These are phyloP conservation scores for Ogataea nakhonphanomensis DNA, from an alignment of 805 yeast species.

Conservation along the genomic window DNA sequence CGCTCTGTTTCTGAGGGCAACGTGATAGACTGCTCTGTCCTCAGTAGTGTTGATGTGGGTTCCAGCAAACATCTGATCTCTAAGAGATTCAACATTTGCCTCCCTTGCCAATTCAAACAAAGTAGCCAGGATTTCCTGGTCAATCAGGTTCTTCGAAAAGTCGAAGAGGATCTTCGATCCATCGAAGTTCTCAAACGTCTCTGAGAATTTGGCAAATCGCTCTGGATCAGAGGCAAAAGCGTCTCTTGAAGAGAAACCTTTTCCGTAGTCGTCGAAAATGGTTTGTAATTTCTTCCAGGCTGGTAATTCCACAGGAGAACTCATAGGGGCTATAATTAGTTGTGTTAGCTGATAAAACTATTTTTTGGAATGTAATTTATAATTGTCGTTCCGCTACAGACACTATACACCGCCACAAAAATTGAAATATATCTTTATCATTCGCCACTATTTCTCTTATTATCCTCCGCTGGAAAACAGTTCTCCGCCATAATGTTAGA, in stretches of 20 bases:
- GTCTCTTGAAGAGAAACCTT: constrained; percentile 66
- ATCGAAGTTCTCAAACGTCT: constrained; percentile 79
- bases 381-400: neutral
- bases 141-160: constrained; percentile 89
- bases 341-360: too few species aligned
- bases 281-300: constrained; percentile 80
- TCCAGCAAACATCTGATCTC: constrained; percentile 92
- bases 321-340: constrained; percentile 13
- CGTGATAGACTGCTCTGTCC: constrained; percentile 95
- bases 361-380: neutral
- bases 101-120: constrained; percentile 83
- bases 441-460: constrained; percentile 1
- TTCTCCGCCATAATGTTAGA: too few species aligned
- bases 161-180: constrained; percentile 89
- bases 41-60: constrained; percentile 94
- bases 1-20: constrained; percentile 92
- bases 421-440: neutral
- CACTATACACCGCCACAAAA: constrained; percentile 10
- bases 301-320: constrained; percentile 55
- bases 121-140: constrained; percentile 70
- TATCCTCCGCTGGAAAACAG: constrained; percentile 11
- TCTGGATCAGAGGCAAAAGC: constrained; percentile 72
- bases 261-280: constrained; percentile 67
- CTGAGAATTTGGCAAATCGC: constrained; percentile 74
- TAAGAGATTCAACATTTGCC: constrained; percentile 79